Base-by-base conservation (phyloP, 257 asterid species). In the Phtheirospermum japonicum region DNA sequence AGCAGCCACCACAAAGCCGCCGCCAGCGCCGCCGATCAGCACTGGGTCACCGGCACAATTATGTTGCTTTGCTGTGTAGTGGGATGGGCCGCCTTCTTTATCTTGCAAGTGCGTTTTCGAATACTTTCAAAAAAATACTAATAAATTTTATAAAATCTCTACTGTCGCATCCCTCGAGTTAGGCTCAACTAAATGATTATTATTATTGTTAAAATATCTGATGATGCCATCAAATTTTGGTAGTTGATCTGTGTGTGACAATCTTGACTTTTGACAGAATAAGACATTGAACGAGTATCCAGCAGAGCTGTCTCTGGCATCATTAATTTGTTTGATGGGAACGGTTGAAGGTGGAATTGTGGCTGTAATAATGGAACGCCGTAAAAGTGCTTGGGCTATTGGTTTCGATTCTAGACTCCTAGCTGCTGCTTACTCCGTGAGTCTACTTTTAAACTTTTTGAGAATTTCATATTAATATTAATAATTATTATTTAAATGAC, bases 71-170 rank as follows among this genome's bases (percentile, higher is more conserved):
- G 72, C 1, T 81, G 93, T 40, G 74, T 88, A 13, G 74, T 79
- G 51, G 92, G 95, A 39, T 86, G 98, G 98, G 52, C 98, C 0
- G 89, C 79, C 57, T 88, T 92, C 77, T 88, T 92, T 31, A 88
- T 88, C 5, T 67, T 88, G 19, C 98, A 91, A 67, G 98, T 88
- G 9, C 6, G 0, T 18, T 57, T 16, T 59, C 20, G 4, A n/a
- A n/a, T 34, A 28, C 40, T 23, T n/a, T n/a, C n/a, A n/a, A n/a
- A n/a, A n/a, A n/a, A n/a, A n/a, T n/a, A n/a, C n/a, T n/a, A n/a
- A n/a, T n/a, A n/a, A n/a, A n/a, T n/a, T n/a, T n/a, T n/a, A n/a
- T n/a, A n/a, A n/a, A n/a, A n/a, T n/a, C n/a, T n/a, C n/a, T n/a
- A n/a, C n/a, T n/a, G n/a, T n/a, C n/a, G n/a, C n/a, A n/a, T n/a